A percentile compares a stretch with the other conserved stretches of the same genome.
These are phyloP conservation scores for Plantago lanceolata DNA, from an alignment of 305 asterid species.

Conservation along the genomic window DNA sequence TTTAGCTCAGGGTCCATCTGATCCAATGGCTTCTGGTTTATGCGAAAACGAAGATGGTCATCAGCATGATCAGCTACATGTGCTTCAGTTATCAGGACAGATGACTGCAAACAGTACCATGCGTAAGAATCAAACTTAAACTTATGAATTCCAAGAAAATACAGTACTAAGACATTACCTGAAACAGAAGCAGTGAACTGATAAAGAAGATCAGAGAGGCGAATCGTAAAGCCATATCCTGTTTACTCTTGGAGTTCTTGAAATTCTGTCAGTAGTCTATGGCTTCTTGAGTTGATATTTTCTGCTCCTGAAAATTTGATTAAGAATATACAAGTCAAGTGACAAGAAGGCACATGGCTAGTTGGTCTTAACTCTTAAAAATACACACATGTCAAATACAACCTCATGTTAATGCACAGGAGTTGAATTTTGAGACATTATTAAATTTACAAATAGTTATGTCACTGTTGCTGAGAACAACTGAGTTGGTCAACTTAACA, in stretches of 20 bases:
- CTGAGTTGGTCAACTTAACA: slow-evolving; percentile 23
- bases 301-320: slow-evolving; percentile 14
- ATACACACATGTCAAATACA: slow-evolving; percentile 1
- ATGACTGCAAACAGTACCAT: slow-evolving; percentile 29
- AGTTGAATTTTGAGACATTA: slow-evolving; percentile 4
- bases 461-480: slow-evolving; percentile 24
- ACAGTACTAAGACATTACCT: slow-evolving; percentile 33
- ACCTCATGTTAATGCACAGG: neutral
- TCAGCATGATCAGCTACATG: slow-evolving; percentile 14
- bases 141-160: neutral
- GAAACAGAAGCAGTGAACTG: slow-evolving; percentile 28
- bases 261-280: slow-evolving; percentile 1
- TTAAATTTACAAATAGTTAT: slow-evolving; percentile 8
- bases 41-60: slow-evolving; percentile 27
- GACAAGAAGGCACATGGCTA: slow-evolving; percentile 12
- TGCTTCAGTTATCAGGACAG: slow-evolving; percentile 26
- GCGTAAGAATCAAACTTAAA: neutral
- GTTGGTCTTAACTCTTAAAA: slow-evolving; percentile 2
- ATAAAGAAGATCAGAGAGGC: slow-evolving; percentile 28
- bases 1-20: slow-evolving; percentile 43
- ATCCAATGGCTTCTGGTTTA: slow-evolving; percentile 4
- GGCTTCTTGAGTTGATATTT: neutral
- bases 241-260: slow-evolving; percentile 18
- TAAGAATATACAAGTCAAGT: neutral
- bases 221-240: slow-evolving; percentile 31